These are phyloP conservation scores for Paspalum vaginatum DNA, from an alignment of 176 grass and related monocot genomes.

Conservation along the genomic window DNA sequence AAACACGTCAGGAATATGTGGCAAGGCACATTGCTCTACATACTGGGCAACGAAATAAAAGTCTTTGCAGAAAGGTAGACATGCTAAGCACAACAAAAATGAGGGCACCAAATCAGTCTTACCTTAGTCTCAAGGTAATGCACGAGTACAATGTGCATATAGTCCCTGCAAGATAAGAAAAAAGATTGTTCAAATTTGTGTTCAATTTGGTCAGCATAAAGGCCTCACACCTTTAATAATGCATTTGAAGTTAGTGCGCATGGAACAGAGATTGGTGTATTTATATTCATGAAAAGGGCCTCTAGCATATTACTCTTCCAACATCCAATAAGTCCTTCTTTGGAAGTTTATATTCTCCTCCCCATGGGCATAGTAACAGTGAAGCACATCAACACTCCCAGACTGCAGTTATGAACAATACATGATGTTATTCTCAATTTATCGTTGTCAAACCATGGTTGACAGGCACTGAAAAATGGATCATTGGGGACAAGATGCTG, in stretches of 20 bases:
- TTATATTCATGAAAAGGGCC: not conserved
- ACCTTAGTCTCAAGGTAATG: slow-evolving; percentile 81
- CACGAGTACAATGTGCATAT: slow-evolving; percentile 80
- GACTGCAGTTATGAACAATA: slow-evolving; percentile 42
- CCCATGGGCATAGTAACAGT: slow-evolving; percentile 95
- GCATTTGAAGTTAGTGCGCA: not conserved
- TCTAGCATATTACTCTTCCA: slow-evolving; percentile 59
- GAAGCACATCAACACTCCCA: slow-evolving; percentile 88
- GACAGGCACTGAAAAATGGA: not conserved
- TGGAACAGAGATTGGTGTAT: not conserved
- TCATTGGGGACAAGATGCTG: not conserved
- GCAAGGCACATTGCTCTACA: not conserved
- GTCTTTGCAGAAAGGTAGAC: not conserved
- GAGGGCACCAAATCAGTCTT: not conserved
- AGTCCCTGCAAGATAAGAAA: slow-evolving; percentile 58
- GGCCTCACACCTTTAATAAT: not conserved
- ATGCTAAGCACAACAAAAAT: slow-evolving; percentile 15
- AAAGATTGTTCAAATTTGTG: slow-evolving; percentile 6
- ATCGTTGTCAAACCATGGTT: not conserved
- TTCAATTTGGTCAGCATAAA: slow-evolving; percentile 10
- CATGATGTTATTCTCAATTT: not conserved
- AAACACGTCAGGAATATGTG: slow-evolving; percentile 12
- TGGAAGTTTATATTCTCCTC: slow-evolving; percentile 86
- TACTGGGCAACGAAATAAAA: slow-evolving; percentile 6
- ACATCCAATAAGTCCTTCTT: slow-evolving; percentile 91